phyloP scores from a whole-genome alignment of 2,329 filamentous ascomycete genomes.

The Aspergillus sp. region DNA sequence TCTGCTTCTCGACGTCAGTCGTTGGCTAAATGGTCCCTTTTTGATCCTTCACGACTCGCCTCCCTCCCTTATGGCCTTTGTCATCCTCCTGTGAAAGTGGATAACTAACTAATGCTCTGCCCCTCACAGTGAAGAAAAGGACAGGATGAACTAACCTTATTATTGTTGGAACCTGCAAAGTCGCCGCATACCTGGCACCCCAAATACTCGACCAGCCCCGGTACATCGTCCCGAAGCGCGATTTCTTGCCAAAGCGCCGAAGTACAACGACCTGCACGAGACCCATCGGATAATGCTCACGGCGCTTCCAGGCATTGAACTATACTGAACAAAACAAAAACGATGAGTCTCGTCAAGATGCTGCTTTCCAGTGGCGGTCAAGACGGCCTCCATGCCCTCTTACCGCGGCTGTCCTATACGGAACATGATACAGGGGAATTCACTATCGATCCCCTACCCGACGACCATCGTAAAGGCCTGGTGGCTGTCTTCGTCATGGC shows the following conservation, averaged over 20 bases:
- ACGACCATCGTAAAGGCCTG: constrained; percentile 40
- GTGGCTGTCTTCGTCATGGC: constrained; percentile 50
- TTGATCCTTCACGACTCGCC: background rate
- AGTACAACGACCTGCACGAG: background rate
- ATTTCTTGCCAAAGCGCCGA: background rate
- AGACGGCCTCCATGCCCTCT: constrained; percentile 18
- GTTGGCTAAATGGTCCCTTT: background rate
- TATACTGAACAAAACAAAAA: background rate
- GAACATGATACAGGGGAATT: constrained; percentile 6
- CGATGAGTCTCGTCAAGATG: constrained; percentile 18
- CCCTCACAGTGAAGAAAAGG: background rate
- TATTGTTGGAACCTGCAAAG: background rate
- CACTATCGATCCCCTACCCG: constrained; percentile 37
- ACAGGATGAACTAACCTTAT: background rate
- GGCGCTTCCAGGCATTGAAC: background rate
- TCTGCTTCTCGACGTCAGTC: constrained; percentile 5
- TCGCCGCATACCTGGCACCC: background rate
- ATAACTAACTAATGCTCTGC: background rate
- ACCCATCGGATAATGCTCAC: constrained; percentile 12
- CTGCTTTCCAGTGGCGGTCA: constrained; percentile 14
- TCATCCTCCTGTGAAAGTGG: background rate
- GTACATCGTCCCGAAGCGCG: background rate
- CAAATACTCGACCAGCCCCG: background rate
- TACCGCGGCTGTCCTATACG: constrained; percentile 22
- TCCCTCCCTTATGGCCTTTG: background rate